Evolutionary conservation across 768 basidiomycete species (phyloP).

Genomic region (Leccinum arenicola): DNA sequence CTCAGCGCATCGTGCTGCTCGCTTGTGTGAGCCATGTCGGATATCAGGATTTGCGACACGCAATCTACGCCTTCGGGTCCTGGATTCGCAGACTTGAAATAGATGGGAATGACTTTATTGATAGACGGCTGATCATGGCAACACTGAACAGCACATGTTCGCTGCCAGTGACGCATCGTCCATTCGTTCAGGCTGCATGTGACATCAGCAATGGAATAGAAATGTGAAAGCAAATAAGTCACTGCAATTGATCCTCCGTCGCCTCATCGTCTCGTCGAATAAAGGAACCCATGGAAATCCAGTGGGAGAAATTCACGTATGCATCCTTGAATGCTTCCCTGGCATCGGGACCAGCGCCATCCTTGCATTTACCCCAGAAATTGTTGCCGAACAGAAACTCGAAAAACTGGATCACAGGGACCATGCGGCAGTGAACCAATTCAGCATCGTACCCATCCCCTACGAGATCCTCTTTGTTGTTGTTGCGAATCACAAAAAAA

Average conservation of each 20-base stretch:
- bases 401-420: too few species aligned
- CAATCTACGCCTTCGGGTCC: background rate
- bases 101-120: background rate
- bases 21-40: background rate
- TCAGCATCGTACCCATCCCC: too few species aligned
- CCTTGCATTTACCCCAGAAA: too few species aligned
- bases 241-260: background rate
- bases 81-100: background rate
- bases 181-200: background rate
- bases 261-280: background rate
- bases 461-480: too few species aligned
- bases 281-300: too few species aligned
- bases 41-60: constrained; percentile 1
- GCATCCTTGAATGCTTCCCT: too few species aligned
- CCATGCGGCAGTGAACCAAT: too few species aligned
- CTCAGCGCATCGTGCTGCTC: background rate
- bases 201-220: background rate
- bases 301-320: too few species aligned
- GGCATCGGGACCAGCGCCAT: too few species aligned
- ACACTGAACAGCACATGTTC: background rate
- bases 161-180: background rate
- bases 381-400: too few species aligned
- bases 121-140: background rate
- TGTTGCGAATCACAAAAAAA: too few species aligned
- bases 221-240: background rate